Percentiles rank a stretch among this genome's conserved stretches.
Evolutionary conservation across 371 early-diverging fungal genomes (phyloP).

Genomic region (Zychaea mexicana): DNA sequence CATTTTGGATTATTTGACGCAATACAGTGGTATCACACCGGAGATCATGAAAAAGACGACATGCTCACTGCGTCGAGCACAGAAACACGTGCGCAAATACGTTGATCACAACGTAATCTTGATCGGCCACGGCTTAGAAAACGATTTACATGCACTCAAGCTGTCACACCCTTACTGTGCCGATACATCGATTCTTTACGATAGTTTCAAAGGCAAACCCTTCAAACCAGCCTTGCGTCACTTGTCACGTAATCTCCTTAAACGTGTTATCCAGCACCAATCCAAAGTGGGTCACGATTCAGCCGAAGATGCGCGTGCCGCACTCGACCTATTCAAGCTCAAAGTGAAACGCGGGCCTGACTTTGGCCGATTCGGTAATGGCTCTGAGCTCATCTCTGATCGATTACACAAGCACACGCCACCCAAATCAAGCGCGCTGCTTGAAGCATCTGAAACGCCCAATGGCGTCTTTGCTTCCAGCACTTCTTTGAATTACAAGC

Average conservation of each 20-base stretch:
- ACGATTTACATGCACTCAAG: constrained; percentile 43
- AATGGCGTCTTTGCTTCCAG: constrained; percentile 24
- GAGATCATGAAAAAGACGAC: constrained; percentile 54
- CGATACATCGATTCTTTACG: constrained; percentile 73
- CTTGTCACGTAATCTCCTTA: constrained; percentile 60
- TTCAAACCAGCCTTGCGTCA: constrained; percentile 56
- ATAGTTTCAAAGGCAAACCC: constrained; percentile 64
- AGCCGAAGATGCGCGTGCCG: constrained; percentile 75
- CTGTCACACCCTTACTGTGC: constrained; percentile 67
- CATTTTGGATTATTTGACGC: constrained; percentile 73
- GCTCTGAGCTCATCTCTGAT: constrained; percentile 53
- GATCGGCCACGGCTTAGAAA: constrained; percentile 47
- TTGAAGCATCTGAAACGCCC: constrained; percentile 33
- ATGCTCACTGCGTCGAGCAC: constrained; percentile 60
- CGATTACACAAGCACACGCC: constrained; percentile 46
- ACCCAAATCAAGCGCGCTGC: constrained; percentile 40
- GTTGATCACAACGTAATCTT: constrained; percentile 63
- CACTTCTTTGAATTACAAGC: constrained; percentile 23
- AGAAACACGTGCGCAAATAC: constrained; percentile 53
- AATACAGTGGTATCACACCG: constrained; percentile 72
- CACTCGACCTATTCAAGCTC: constrained; percentile 70
- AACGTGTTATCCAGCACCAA: constrained; percentile 62
- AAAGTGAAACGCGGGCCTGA: constrained; percentile 52
- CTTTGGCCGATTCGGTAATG: constrained; percentile 48
- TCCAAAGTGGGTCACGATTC: constrained; percentile 72